Evolutionary conservation across 2,329 filamentous ascomycete species (phyloP).

Genomic region (Didymellaceae sp.): DNA sequence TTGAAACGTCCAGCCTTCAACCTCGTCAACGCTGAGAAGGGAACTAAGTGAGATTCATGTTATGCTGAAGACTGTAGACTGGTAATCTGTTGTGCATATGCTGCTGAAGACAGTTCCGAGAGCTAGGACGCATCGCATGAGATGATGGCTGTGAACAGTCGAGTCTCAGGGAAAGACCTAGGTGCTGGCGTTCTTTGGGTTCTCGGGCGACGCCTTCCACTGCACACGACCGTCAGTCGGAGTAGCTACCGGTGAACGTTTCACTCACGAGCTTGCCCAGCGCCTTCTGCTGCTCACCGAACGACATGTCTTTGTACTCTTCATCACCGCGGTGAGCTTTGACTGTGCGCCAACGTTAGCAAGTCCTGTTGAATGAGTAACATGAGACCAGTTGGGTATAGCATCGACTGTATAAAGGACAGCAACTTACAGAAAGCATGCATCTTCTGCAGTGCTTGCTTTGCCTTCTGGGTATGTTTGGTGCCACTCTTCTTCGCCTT

Average conservation of each 20-base stretch:
- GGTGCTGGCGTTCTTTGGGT: conserved; percentile 41
- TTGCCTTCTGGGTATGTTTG: conserved; percentile 35
- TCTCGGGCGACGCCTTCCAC: conserved; percentile 47
- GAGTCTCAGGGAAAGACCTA: not conserved
- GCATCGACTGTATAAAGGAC: not conserved
- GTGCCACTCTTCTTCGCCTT: conserved; percentile 7
- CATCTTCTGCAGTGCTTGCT: conserved; percentile 44
- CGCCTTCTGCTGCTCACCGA: conserved; percentile 47
- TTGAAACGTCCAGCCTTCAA: too few species aligned
- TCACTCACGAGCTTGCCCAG: conserved; percentile 43
- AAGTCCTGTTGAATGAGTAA: not conserved
- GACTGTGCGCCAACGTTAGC: conserved; percentile 36
- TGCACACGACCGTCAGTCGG: conserved; percentile 24
- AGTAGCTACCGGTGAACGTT: not conserved
- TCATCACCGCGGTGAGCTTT: conserved; percentile 42
- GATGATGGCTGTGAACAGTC: not conserved
- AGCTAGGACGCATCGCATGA: too few species aligned
- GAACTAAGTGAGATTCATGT: too few species aligned
- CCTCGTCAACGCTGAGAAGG: too few species aligned
- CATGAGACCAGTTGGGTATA: too few species aligned
- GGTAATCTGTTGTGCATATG: too few species aligned
- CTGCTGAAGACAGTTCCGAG: too few species aligned
- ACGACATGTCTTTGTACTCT: conserved; percentile 43
- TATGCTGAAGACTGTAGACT: too few species aligned
- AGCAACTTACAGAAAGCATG: conserved; percentile 44